These are phyloP conservation scores for Pythium aristosporum DNA, from an alignment of 352 stramenopile species.

Conservation along the genomic window DNA sequence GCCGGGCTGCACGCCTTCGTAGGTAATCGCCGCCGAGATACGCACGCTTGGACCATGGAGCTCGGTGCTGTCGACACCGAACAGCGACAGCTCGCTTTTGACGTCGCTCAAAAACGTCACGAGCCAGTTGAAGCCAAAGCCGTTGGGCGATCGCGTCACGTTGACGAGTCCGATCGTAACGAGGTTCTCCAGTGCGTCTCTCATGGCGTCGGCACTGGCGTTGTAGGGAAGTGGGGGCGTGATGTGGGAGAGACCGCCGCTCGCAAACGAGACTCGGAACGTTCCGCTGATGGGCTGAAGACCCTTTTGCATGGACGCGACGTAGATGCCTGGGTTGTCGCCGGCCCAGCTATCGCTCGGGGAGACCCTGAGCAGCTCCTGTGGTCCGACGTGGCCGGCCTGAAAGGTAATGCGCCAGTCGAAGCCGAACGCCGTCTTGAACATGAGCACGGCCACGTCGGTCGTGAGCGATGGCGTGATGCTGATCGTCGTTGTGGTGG, in stretches of 20 bases:
- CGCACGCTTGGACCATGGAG: constrained; percentile 90
- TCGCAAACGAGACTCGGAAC: constrained; percentile 81
- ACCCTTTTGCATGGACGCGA: constrained; percentile 78
- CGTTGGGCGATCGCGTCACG: constrained; percentile 87
- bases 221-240: constrained; percentile 88
- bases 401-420: constrained; percentile 80
- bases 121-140: constrained; percentile 95
- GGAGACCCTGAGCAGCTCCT: constrained; percentile 82
- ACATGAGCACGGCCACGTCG: constrained; percentile 53
- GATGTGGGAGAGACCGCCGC: constrained; percentile 68
- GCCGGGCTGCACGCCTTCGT: constrained; percentile 63
- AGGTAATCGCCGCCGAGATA: constrained; percentile 71
- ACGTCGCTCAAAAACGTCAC: constrained; percentile 92
- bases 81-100: constrained; percentile 68
- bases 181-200: constrained; percentile 88
- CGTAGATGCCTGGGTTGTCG: constrained; percentile 89
- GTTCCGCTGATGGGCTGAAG: constrained; percentile 91
- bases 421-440: constrained; percentile 63
- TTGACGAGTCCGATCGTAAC: constrained; percentile 87
- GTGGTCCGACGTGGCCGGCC: constrained; percentile 74
- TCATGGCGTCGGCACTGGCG: constrained; percentile 75
- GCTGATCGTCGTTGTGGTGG: constrained; percentile 23
- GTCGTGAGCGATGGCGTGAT: constrained; percentile 28
- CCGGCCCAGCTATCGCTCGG: constrained; percentile 92
- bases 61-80: constrained; percentile 90